Conservation (phyloP, 2,329 filamentous ascomycete species). For the Aureobasidium sp. region DNA sequence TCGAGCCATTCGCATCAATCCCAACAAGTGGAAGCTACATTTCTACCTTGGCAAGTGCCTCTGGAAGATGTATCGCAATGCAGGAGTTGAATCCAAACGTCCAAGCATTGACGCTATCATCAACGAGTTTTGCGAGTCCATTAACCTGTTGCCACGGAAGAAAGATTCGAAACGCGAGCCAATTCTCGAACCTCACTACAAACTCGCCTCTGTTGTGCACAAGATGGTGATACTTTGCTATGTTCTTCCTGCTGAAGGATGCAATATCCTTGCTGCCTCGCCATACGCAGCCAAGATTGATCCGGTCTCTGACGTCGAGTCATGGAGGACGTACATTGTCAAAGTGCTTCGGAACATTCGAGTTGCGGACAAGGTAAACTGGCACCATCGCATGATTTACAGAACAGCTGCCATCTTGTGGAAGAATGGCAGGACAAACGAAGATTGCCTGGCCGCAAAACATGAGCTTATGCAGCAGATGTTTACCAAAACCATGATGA, state of each 20-base stretch:
- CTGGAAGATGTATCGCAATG: constrained; percentile 57
- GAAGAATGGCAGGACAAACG: constrained; percentile 44
- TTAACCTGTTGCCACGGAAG: constrained; percentile 49
- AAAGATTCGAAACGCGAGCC: constrained; percentile 61
- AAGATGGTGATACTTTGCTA: constrained; percentile 60
- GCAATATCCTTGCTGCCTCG: constrained; percentile 39
- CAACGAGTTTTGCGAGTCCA: constrained; percentile 37
- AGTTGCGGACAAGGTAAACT: constrained; percentile 79
- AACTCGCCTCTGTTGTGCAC: constrained; percentile 72
- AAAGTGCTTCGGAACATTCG: constrained; percentile 54
- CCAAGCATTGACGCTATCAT: constrained; percentile 19
- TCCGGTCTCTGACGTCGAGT: constrained; percentile 42
- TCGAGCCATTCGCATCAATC: constrained; percentile 51
- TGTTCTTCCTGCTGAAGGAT: constrained; percentile 40
- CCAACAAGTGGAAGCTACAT: constrained; percentile 57
- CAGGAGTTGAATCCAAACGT: neutral
- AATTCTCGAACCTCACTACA: constrained; percentile 87
- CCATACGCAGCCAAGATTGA: constrained; percentile 49
- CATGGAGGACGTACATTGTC: constrained; percentile 56
- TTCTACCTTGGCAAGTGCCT: constrained; percentile 66
- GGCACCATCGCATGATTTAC: constrained; percentile 87
- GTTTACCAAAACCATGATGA: constrained; percentile 89
- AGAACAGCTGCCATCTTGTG: constrained; percentile 60
- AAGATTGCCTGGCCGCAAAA: constrained; percentile 57
- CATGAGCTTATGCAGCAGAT: constrained; percentile 75